These are phyloP conservation scores for Oidium heveae DNA, from an alignment of 2,329 filamentous ascomycete genomes.

Conservation along the genomic window DNA sequence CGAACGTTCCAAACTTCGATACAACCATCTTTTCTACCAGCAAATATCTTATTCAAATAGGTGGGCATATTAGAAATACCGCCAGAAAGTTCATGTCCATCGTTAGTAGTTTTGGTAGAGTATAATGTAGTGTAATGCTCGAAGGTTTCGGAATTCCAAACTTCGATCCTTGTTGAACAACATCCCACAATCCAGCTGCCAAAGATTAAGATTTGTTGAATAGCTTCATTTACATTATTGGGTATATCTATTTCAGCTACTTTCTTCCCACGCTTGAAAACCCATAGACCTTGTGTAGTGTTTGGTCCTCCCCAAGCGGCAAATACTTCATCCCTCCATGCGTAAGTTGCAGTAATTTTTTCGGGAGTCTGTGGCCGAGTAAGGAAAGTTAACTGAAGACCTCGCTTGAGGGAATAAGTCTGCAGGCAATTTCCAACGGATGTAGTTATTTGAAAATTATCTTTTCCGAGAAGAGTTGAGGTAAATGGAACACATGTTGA, in stretches of 20 bases:
- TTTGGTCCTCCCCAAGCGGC: constrained; percentile 60
- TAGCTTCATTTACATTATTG: constrained; percentile 35
- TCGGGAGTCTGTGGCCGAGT: constrained; percentile 73
- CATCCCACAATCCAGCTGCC: constrained; percentile 80
- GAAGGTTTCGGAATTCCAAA: constrained; percentile 64
- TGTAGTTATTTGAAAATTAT: constrained; percentile 91
- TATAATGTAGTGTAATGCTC: constrained; percentile 77
- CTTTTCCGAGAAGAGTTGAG: constrained; percentile 68
- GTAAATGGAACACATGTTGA: constrained; percentile 80
- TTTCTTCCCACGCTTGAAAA: constrained; percentile 78
- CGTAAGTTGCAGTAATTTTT: constrained; percentile 61
- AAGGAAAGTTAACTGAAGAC: constrained; percentile 79
- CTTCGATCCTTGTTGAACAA: constrained; percentile 48
- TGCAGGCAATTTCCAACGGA: constrained; percentile 76
- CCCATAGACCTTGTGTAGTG: constrained; percentile 47
- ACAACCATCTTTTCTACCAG: constrained; percentile 63
- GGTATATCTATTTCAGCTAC: constrained; percentile 50
- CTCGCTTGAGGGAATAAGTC: constrained; percentile 80
- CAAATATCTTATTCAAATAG: constrained; percentile 86
- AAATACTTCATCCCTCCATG: constrained; percentile 69
- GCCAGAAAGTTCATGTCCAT: constrained; percentile 46
- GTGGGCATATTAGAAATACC: constrained; percentile 76
- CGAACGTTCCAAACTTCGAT: constrained; percentile 96
- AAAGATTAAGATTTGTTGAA: constrained; percentile 57
- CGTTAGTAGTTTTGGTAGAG: constrained; percentile 27